Base-by-base conservation (phyloP, 1,284 basidiomycete species). In the Agaricales sp. region DNA sequence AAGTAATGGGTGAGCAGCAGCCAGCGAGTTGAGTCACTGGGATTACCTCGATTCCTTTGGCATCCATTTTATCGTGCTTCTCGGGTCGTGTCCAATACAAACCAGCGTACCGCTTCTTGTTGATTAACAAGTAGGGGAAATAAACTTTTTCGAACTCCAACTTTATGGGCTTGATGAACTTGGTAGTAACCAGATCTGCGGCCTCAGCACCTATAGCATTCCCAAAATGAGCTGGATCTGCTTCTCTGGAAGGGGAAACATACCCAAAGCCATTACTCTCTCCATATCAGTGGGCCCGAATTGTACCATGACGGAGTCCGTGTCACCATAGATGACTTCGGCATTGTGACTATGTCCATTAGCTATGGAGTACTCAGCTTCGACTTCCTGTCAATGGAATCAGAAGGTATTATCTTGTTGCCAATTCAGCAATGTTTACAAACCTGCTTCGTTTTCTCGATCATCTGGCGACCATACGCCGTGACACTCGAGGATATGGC, bases 71-170 rank as follows among this genome's bases (percentile, higher is more conserved):
- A 65, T 98, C 94, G 57, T 89, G 93, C 63, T 92, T 94, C 43
- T 96, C 92, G 4, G 84, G 71, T 54, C 80, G 82, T 1, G 93
- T 97, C 94, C 94, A 97, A 61, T 98, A 96, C 50, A 96, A 66
- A 2, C 93, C 94, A 2, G 94, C 93, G 65, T 98, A 98, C 25
- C 94, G 82, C 67, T 98, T 98, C 68, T 97, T 98, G 74, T 73
- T 96, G 66, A 98, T 98, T 37, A 98, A 80, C 47, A 98, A 67
- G 63, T 97, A 98, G 2, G 93, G 93, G 63, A 88, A 97, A 67
- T 98, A 98, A 1, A 97, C 92, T 63, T 98, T 97, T 63, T 98
- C 93, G 67, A 98, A 98, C 64, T 97, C 94, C 16, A 98, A 78
- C 62, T 96, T 97, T 73, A 97, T 97, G 0, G 94, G 93, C 59